Evolutionary conservation across 208 protist species (phyloP).

Genomic region (Trypanosoma avium): DNA sequence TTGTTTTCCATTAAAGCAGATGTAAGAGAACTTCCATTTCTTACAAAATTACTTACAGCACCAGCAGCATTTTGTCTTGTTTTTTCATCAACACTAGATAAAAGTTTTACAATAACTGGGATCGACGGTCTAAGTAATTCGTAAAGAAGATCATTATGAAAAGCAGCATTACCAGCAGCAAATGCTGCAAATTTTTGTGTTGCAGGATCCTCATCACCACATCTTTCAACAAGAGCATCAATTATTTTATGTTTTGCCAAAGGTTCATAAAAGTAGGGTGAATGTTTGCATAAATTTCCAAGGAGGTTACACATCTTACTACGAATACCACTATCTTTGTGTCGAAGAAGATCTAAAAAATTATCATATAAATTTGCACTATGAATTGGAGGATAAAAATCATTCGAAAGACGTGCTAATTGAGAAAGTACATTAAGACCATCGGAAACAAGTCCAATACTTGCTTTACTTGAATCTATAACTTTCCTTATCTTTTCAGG

Average conservation of each 20-base stretch:
- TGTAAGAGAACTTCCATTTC: constrained; percentile 86
- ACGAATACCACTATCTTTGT: constrained; percentile 76
- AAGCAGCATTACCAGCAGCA: constrained; percentile 95
- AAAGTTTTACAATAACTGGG: constrained; percentile 69
- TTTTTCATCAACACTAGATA: constrained; percentile 89
- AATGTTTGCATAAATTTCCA: constrained; percentile 95
- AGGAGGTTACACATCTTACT: constrained; percentile 94
- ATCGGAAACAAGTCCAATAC: constrained; percentile 76
- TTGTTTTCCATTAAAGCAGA: constrained; percentile 56
- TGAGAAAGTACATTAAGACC: constrained; percentile 90
- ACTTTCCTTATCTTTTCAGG: constrained; percentile 59
- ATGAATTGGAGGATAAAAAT: constrained; percentile 89
- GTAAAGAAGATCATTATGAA: constrained; percentile 92
- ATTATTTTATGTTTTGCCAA: constrained; percentile 72
- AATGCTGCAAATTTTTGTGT: constrained; percentile 96
- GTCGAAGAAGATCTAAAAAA: constrained; percentile 61
- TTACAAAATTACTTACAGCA: constrained; percentile 94
- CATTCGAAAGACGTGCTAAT: constrained; percentile 81
- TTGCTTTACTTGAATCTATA: constrained; percentile 77
- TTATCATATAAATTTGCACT: constrained; percentile 73
- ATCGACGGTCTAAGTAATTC: constrained; percentile 67
- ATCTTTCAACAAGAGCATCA: constrained; percentile 77
- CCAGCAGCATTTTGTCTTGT: constrained; percentile 94
- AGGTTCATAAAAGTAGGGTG: constrained; percentile 89
- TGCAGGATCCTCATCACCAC: constrained; percentile 72